Conservation (phyloP, 306 rosid genomes). For the Gastrolobium bilobum region DNA sequence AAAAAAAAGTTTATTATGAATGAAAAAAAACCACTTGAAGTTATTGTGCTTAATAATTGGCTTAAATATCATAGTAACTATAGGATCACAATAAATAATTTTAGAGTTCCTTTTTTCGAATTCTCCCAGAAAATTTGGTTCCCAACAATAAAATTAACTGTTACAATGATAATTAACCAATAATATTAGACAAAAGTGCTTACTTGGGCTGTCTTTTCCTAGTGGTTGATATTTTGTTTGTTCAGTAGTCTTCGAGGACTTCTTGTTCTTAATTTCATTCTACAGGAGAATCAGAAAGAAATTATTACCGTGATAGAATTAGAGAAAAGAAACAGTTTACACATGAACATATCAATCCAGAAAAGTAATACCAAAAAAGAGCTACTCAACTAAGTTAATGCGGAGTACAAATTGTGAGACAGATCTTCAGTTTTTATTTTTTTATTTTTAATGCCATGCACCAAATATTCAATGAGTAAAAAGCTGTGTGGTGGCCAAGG, state of each 20-base stretch:
- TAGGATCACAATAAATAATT: background rate
- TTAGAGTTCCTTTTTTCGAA: background rate
- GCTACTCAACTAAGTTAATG: background rate
- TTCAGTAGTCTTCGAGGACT: slow-evolving; percentile 60
- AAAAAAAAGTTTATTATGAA: background rate
- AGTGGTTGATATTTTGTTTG: slow-evolving; percentile 80
- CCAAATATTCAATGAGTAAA: background rate
- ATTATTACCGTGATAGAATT: slow-evolving; percentile 9
- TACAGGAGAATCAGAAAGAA: slow-evolving; percentile 36
- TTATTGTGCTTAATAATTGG: background rate
- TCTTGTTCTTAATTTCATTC: slow-evolving; percentile 72
- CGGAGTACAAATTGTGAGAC: background rate
- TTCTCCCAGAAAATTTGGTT: background rate
- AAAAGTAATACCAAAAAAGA: background rate
- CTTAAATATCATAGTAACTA: background rate
- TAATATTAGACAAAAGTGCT: slow-evolving; percentile 43
- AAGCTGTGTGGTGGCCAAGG: background rate
- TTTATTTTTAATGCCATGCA: background rate
- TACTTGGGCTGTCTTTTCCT: slow-evolving; percentile 78
- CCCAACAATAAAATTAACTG: background rate
- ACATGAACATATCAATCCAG: slow-evolving; percentile 4
- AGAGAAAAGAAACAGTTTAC: background rate
- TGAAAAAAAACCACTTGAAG: slow-evolving; percentile 17
- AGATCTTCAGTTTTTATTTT: background rate
- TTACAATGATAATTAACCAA: slow-evolving; percentile 21